These are phyloP conservation scores for Breynia disticha DNA, from an alignment of 441 rosid genomes.

Conservation along the genomic window DNA sequence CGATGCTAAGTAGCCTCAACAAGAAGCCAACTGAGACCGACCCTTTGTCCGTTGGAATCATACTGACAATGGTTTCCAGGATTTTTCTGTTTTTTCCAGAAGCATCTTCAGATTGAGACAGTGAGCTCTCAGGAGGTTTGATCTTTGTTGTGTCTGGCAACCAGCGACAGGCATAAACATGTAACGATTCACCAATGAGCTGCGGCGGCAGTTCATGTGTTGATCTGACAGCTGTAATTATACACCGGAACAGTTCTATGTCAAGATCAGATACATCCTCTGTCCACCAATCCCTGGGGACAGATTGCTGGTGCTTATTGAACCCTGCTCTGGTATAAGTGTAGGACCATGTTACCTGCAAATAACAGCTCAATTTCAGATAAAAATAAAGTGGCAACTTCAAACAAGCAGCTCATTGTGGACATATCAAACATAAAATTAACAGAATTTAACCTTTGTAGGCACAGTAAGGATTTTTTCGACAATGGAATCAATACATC, in stretches of 20 bases:
- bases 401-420: neutral
- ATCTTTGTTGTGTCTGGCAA: slow-evolving; percentile 58
- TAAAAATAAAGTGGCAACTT: neutral
- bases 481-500: slow-evolving; percentile 73
- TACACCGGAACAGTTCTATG: slow-evolving; percentile 74
- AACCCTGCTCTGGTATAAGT: slow-evolving; percentile 82
- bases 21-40: slow-evolving; percentile 81
- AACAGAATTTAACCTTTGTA: slow-evolving; percentile 36
- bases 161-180: slow-evolving; percentile 94
- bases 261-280: slow-evolving; percentile 91
- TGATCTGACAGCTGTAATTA: slow-evolving; percentile 57
- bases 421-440: neutral
- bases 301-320: slow-evolving; percentile 50
- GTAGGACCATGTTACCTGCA: slow-evolving; percentile 90
- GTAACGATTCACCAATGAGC: slow-evolving; percentile 91
- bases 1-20: slow-evolving; percentile 71
- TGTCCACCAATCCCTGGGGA: slow-evolving; percentile 98
- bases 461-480: slow-evolving; percentile 75
- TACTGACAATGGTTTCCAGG: slow-evolving; percentile 66
- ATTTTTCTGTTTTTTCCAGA: slow-evolving; percentile 39
- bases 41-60: slow-evolving; percentile 80
- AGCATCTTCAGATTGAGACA: slow-evolving; percentile 36
- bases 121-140: slow-evolving; percentile 31
- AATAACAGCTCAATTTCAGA: slow-evolving; percentile 1
- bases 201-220: slow-evolving; percentile 54